phyloP scores from a whole-genome alignment of 129 eudicot genomes.

The Sambucus nigra region DNA sequence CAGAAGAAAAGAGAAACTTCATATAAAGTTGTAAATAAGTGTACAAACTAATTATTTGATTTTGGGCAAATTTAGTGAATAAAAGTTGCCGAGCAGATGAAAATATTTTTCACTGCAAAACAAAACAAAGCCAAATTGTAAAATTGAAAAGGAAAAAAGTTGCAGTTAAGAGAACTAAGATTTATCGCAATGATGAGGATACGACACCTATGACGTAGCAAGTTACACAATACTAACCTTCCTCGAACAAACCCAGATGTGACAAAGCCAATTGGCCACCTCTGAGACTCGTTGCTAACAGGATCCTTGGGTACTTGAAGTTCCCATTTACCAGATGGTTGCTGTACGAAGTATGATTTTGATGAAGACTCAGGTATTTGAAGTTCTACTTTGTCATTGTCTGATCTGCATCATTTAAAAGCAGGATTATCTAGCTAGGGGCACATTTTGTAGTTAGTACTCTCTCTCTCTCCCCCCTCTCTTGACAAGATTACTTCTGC shows the following conservation, averaged over 20 bases:
- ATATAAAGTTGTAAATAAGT: too few relatives aligned
- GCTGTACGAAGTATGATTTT: conserved; percentile 35
- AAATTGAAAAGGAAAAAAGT: background rate
- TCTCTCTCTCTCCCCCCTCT: too few relatives aligned
- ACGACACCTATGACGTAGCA: background rate
- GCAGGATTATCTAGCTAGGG: conserved; percentile 4
- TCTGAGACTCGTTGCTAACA: conserved; percentile 34
- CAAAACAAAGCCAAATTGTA: background rate
- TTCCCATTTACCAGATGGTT: conserved; percentile 66
- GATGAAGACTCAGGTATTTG: conserved; percentile 50
- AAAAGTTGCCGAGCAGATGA: too few relatives aligned
- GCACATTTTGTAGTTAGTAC: background rate
- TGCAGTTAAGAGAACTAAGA: background rate
- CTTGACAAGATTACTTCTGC: background rate
- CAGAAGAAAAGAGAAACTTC: too few relatives aligned
- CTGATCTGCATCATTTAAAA: conserved; percentile 36
- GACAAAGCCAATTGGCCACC: conserved; percentile 86
- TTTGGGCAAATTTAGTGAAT: too few relatives aligned
- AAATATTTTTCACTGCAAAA: too few relatives aligned
- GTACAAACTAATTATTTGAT: too few relatives aligned
- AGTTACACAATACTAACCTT: conserved; percentile 35
- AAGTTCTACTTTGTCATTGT: conserved; percentile 29
- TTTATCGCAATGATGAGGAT: background rate
- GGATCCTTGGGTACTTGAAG: conserved; percentile 53
- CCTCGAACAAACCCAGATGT: conserved; percentile 91